These are phyloP conservation scores for Neostapfia colusana DNA, from an alignment of 176 grass and related monocot species.

Conservation along the genomic window DNA sequence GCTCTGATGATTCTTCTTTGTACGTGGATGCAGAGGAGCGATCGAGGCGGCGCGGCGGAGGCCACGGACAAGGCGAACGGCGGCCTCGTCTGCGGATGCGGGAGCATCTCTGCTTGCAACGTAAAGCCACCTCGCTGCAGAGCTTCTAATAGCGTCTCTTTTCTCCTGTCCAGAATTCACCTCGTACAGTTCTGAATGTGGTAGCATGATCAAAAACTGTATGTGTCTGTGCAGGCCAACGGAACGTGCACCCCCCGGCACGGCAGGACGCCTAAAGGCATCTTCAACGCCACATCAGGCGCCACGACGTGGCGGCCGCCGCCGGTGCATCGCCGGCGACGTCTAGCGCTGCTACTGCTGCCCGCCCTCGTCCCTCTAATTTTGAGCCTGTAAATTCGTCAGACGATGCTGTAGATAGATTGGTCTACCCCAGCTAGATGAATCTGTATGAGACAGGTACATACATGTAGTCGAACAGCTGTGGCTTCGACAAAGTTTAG, in stretches of 20 bases:
- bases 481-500: too few species aligned
- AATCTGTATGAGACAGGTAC: neutral
- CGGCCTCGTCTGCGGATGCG: conserved; percentile 65
- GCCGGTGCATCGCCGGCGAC: conserved; percentile 8
- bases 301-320: conserved; percentile 25
- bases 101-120: conserved; percentile 56
- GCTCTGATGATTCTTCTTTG: neutral
- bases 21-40: conserved; percentile 54
- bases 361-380: conserved; percentile 9
- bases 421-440: neutral
- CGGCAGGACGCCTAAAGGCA: conserved; percentile 41
- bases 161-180: neutral
- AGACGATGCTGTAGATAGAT: neutral
- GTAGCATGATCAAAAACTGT: neutral
- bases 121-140: conserved; percentile 27
- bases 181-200: neutral
- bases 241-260: conserved; percentile 36
- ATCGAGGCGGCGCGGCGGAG: conserved; percentile 62
- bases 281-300: conserved; percentile 41
- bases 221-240: conserved; percentile 27
- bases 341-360: conserved; percentile 7
- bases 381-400: neutral
- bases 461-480: neutral
- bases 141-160: neutral
- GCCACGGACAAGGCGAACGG: conserved; percentile 73